phyloP scores from a whole-genome alignment of 2,329 filamentous ascomycete species.

The Calcarisporium arbuscula region DNA sequence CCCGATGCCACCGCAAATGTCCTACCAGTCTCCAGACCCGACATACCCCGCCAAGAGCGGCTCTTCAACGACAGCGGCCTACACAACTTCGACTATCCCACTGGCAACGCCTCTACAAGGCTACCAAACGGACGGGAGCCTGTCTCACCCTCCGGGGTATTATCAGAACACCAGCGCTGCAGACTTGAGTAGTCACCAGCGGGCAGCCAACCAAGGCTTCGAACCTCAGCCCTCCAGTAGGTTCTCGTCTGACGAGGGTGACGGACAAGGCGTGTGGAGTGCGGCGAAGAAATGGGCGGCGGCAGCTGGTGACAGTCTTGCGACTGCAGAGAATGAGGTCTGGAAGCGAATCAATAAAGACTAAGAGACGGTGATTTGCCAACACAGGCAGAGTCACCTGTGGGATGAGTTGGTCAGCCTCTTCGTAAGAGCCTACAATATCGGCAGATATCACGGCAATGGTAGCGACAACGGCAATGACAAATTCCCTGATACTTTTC shows the following conservation, averaged over 20 bases:
- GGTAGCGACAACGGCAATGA: too few relatives aligned
- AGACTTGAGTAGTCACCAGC: slow-evolving; percentile 43
- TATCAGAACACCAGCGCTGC: slow-evolving; percentile 48
- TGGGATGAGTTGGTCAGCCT: not conserved
- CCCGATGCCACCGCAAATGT: slow-evolving; percentile 41
- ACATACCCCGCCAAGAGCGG: slow-evolving; percentile 36
- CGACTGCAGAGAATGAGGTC: slow-evolving; percentile 53
- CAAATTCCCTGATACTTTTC: too few relatives aligned
- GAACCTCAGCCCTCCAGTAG: slow-evolving; percentile 16
- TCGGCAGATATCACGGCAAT: too few relatives aligned
- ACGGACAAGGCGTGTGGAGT: slow-evolving; percentile 40
- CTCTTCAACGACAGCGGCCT: slow-evolving; percentile 32
- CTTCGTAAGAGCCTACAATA: too few relatives aligned
- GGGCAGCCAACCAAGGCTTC: slow-evolving; percentile 30
- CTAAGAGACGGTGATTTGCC: slow-evolving; percentile 17
- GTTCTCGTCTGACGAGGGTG: slow-evolving; percentile 19
- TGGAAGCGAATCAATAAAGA: slow-evolving; percentile 59
- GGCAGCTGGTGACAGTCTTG: slow-evolving; percentile 50
- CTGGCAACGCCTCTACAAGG: slow-evolving; percentile 19
- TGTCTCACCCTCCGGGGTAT: slow-evolving; percentile 49
- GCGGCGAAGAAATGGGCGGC: slow-evolving; percentile 52
- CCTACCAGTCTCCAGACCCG: slow-evolving; percentile 38
- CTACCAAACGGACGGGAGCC: slow-evolving; percentile 18
- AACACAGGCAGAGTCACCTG: not conserved
- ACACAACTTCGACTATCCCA: slow-evolving; percentile 17